These are phyloP conservation scores for Kwoniella dendrophila DNA, from an alignment of 768 basidiomycete species.

Conservation along the genomic window DNA sequence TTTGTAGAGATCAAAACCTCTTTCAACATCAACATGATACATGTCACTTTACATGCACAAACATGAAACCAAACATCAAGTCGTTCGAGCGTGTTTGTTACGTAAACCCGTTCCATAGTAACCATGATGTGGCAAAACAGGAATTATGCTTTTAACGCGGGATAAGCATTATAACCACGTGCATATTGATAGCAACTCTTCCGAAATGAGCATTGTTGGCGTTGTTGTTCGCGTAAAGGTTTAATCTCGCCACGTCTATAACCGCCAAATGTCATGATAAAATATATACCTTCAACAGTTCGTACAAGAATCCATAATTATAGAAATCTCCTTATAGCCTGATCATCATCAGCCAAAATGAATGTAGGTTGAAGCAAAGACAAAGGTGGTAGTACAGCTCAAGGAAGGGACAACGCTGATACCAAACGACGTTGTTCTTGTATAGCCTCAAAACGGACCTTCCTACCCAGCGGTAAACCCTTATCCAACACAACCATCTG, in stretches of 20 bases:
- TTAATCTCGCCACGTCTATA: neutral
- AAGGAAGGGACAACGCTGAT: too few relatives aligned
- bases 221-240: neutral
- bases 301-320: neutral
- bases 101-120: neutral
- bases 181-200: neutral
- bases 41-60: neutral
- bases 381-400: too few relatives aligned
- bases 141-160: neutral
- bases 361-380: conserved; percentile 10
- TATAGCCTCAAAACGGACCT: neutral
- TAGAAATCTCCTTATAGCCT: neutral
- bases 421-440: neutral
- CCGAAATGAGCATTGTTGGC: neutral
- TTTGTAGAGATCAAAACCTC: too few relatives aligned
- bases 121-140: neutral
- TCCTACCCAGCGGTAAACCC: conserved; percentile 18
- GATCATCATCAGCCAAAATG: neutral
- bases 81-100: neutral
- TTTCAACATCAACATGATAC: too few relatives aligned
- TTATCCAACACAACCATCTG: conserved; percentile 7
- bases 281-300: neutral
- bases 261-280: neutral
- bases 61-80: neutral
- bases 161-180: too few relatives aligned